phyloP scores from a whole-genome alignment of 768 basidiomycete species.

The Naganishia antarctica region DNA sequence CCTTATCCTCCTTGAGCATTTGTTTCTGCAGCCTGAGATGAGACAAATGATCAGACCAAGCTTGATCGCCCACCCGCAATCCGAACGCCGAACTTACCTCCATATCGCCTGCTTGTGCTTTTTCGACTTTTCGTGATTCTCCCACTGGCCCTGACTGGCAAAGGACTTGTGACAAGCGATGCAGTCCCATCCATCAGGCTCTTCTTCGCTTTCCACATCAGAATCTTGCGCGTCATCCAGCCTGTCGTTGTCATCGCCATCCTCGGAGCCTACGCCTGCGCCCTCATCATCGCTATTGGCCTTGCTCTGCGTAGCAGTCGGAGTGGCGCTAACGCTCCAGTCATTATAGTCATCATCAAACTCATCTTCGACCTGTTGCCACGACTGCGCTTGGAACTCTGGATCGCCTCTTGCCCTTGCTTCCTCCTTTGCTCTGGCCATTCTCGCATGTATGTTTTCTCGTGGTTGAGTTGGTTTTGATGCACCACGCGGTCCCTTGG shows the following conservation, averaged over 20 bases:
- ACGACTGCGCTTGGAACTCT: constrained; percentile 74
- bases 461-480: constrained; percentile 56
- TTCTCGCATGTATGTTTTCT: constrained; percentile 41
- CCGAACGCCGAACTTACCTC: constrained; percentile 49
- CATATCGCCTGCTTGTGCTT: constrained; percentile 88
- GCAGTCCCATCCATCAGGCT: constrained; percentile 54
- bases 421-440: constrained; percentile 45
- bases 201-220: constrained; percentile 36
- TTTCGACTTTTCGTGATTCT: constrained; percentile 90
- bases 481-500: constrained; percentile 26
- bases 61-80: not conserved
- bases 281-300: constrained; percentile 33
- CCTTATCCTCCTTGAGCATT: constrained; percentile 71
- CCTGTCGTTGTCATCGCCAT: constrained; percentile 23
- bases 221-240: constrained; percentile 30
- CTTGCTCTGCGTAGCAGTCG: constrained; percentile 58
- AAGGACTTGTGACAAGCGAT: constrained; percentile 89
- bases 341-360: constrained; percentile 52
- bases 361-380: constrained; percentile 65
- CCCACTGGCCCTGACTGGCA: constrained; percentile 86
- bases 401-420: constrained; percentile 46
- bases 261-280: constrained; percentile 2
- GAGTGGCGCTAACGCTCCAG: constrained; percentile 71
- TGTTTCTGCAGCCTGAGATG: constrained; percentile 59
- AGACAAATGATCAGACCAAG: not conserved